A percentile compares a stretch with the other conserved stretches of the same genome.
phyloP scores from a whole-genome alignment of 805 yeast species.

The Wickerhamiella azymoides region DNA sequence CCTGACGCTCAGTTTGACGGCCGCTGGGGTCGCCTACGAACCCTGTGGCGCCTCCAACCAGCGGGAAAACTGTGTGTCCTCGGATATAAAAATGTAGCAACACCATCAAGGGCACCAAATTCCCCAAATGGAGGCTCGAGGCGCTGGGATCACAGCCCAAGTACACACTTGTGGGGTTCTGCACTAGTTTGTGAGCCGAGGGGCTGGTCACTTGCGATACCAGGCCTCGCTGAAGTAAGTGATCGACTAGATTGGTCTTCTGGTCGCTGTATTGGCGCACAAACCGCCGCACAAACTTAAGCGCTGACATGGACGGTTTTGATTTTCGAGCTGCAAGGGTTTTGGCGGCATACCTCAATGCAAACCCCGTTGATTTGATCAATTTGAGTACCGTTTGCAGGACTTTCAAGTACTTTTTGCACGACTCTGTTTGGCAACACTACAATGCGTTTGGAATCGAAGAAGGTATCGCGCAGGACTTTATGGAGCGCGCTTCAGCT shows the following conservation, averaged over 20 bases:
- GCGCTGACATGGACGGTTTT: background rate
- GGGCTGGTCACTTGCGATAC: conserved; percentile 27
- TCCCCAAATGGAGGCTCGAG: conserved; percentile 76
- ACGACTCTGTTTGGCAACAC: no score
- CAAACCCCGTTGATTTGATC: no score
- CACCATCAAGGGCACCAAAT: conserved; percentile 73
- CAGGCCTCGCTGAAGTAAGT: conserved; percentile 35
- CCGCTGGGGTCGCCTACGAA: conserved; percentile 96
- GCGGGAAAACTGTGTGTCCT: conserved; percentile 72
- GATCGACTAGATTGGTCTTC: conserved; percentile 27
- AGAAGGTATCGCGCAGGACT: no score
- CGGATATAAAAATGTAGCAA: conserved; percentile 68
- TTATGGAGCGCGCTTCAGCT: no score
- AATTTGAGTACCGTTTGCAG: no score
- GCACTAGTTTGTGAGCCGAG: conserved; percentile 17
- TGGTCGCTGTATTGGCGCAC: background rate
- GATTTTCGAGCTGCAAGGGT: background rate
- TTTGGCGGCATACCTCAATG: background rate
- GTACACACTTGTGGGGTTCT: conserved; percentile 44
- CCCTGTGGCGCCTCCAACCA: conserved; percentile 77
- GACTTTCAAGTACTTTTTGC: no score
- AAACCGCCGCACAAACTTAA: background rate
- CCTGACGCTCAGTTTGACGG: conserved; percentile 56
- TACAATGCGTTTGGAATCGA: no score
- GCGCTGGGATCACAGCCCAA: conserved; percentile 98